These are phyloP conservation scores for Kwoniella dendrophila DNA, from an alignment of 768 basidiomycete species.

Conservation along the genomic window DNA sequence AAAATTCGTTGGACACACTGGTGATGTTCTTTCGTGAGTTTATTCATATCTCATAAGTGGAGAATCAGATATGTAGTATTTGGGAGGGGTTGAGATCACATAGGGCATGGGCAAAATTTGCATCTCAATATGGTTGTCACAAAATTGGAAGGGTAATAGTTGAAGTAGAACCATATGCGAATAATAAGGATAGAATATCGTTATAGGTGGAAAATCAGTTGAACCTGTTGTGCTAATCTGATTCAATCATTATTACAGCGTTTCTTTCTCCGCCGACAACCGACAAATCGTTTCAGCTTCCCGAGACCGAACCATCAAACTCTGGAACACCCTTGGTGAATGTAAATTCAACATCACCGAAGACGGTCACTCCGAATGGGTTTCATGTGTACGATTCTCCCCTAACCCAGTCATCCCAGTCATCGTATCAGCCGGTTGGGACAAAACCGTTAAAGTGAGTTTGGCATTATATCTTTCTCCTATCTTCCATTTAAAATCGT, in stretches of 20 bases:
- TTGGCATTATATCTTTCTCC: background rate
- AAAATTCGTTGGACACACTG: constrained; percentile 95
- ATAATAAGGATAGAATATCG: too few species aligned
- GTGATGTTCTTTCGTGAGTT: constrained; percentile 83
- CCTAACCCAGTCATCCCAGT: constrained; percentile 96
- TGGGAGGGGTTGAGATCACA: too few species aligned
- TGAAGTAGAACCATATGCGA: too few species aligned
- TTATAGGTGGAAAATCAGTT: background rate
- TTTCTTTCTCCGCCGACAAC: constrained; percentile 99
- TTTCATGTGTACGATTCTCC: constrained; percentile 98
- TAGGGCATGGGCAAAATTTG: too few species aligned
- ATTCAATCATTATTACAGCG: constrained; percentile 52
- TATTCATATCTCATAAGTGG: background rate
- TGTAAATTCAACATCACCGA: constrained; percentile 99
- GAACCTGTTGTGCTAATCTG: background rate
- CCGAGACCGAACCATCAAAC: constrained; percentile 95
- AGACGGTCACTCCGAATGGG: constrained; percentile 98
- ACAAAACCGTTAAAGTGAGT: constrained; percentile 98
- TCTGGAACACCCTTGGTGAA: constrained; percentile 99
- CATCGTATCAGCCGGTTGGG: constrained; percentile 99
- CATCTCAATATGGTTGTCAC: background rate
- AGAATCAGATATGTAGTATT: background rate
- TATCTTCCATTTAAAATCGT: constrained; percentile 19
- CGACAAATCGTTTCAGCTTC: constrained; percentile 98
- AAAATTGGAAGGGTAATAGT: too few species aligned